These are phyloP conservation scores for Russula dissimulans DNA, from an alignment of 768 basidiomycete genomes.

Conservation along the genomic window DNA sequence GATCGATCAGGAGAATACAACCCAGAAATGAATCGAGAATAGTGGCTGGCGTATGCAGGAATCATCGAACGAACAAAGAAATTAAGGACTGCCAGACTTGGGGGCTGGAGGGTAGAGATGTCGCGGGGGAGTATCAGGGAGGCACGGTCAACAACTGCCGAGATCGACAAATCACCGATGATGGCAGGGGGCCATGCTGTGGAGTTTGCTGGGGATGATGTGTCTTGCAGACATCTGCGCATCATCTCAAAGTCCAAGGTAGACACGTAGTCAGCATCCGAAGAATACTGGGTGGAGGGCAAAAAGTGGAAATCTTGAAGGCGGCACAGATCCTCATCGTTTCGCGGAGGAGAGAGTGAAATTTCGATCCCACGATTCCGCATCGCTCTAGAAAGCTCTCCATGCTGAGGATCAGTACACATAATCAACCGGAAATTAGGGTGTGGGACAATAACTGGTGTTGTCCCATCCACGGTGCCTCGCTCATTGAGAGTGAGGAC, in stretches of 20 bases:
- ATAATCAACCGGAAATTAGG: slow-evolving; percentile 88
- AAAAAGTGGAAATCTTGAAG: slow-evolving; percentile 12
- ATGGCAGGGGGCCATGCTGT: not conserved
- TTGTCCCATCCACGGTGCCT: slow-evolving; percentile 68
- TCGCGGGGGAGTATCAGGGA: slow-evolving; percentile 4
- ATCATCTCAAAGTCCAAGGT: slow-evolving; percentile 10
- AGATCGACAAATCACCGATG: not conserved
- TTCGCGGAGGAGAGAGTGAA: slow-evolving; percentile 30
- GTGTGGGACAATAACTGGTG: slow-evolving; percentile 74
- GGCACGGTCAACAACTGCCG: slow-evolving; percentile 1
- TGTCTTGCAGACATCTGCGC: slow-evolving; percentile 9
- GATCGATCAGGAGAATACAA: slow-evolving; percentile 5
- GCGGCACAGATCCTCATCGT: slow-evolving; percentile 9
- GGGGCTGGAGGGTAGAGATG: not conserved
- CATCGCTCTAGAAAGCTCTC: slow-evolving; percentile 96
- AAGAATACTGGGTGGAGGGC: not conserved
- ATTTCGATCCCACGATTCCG: slow-evolving; percentile 94
- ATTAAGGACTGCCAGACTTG: not conserved
- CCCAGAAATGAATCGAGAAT: slow-evolving; percentile 9
- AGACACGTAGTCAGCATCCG: not conserved
- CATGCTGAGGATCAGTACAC: slow-evolving; percentile 83
- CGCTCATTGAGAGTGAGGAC: slow-evolving; percentile 80
- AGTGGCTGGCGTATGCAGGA: slow-evolving; percentile 9
- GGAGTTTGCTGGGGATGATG: not conserved
- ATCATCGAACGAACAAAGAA: slow-evolving; percentile 8